These are phyloP conservation scores for Boletus vermiculosoides DNA, from an alignment of 768 basidiomycete species.

Conservation along the genomic window DNA sequence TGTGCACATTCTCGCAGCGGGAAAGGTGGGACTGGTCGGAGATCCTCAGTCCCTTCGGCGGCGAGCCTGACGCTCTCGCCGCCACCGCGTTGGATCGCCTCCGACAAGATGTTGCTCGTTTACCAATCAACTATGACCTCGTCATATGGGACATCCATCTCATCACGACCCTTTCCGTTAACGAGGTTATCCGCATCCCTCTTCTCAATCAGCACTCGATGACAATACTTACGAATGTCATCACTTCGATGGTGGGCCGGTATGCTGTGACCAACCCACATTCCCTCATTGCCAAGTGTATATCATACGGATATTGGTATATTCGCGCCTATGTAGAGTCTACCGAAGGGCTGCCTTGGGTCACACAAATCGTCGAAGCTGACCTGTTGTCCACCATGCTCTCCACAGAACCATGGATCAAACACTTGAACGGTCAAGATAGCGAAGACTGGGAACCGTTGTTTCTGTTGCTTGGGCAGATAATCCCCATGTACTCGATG, in stretches of 20 bases:
- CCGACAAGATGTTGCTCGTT: slow-evolving; percentile 20
- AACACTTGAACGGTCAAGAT: slow-evolving; percentile 14
- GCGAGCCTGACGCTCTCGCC: slow-evolving; percentile 18
- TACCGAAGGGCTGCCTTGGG: slow-evolving; percentile 27
- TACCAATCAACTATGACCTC: slow-evolving; percentile 25
- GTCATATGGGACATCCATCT: slow-evolving; percentile 33
- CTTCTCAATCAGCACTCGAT: slow-evolving; percentile 25
- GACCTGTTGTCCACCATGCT: slow-evolving; percentile 27
- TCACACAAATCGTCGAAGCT: slow-evolving; percentile 25
- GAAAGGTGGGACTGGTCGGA: slow-evolving; percentile 31
- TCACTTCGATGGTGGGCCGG: slow-evolving; percentile 15
- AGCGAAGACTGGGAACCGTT: slow-evolving; percentile 32
- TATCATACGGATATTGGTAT: slow-evolving; percentile 33
- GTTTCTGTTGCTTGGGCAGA: slow-evolving; percentile 20
- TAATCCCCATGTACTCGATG: slow-evolving; percentile 30
- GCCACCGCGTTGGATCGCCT: slow-evolving; percentile 26
- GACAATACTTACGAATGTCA: slow-evolving; percentile 14
- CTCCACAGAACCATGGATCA: slow-evolving; percentile 27
- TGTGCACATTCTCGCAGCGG: slow-evolving; percentile 23
- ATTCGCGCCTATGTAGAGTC: slow-evolving; percentile 29
- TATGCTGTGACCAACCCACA: slow-evolving; percentile 3
- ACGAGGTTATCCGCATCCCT: slow-evolving; percentile 23
- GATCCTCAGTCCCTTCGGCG: slow-evolving; percentile 23
- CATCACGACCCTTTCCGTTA: slow-evolving; percentile 26
- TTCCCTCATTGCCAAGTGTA: slow-evolving; percentile 20